phyloP scores from a whole-genome alignment of 2,329 filamentous ascomycete species.

The Penicillium sp. region DNA sequence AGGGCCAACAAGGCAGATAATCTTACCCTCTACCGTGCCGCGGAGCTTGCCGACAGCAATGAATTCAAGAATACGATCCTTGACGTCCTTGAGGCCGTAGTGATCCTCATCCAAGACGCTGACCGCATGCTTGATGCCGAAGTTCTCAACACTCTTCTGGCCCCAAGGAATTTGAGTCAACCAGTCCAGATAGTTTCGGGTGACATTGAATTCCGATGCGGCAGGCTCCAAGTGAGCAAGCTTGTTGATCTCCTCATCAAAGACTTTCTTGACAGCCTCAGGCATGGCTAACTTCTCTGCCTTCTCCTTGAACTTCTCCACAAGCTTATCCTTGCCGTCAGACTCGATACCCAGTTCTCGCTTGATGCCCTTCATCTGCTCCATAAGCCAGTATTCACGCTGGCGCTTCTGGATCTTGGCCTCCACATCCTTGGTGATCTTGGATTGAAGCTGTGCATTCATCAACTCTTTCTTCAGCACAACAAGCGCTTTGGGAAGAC shows the following conservation, averaged over 20 bases:
- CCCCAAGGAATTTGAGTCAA: constrained; percentile 98
- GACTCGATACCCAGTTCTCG: constrained; percentile 94
- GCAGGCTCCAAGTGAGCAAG: constrained; percentile 91
- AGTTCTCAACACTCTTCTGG: constrained; percentile 92
- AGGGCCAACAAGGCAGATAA: constrained; percentile 94
- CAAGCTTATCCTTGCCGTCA: constrained; percentile 96
- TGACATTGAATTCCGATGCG: constrained; percentile 98
- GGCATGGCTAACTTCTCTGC: constrained; percentile 93
- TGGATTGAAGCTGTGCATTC: constrained; percentile 95
- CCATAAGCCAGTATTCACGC: constrained; percentile 97
- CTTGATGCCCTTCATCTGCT: constrained; percentile 98
- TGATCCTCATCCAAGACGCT: constrained; percentile 93
- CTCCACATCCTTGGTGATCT: constrained; percentile 97
- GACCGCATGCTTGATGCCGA: constrained; percentile 88
- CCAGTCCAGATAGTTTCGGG: constrained; percentile 97
- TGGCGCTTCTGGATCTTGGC: constrained; percentile 96
- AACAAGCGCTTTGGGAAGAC: constrained; percentile 86
- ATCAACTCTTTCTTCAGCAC: constrained; percentile 98
- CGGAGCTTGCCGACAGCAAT: constrained; percentile 97
- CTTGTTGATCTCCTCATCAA: constrained; percentile 98
- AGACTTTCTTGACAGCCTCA: constrained; percentile 93
- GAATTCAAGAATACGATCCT: constrained; percentile 96
- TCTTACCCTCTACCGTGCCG: constrained; percentile 97
- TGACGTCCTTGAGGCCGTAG: constrained; percentile 95
- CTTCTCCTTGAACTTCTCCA: constrained; percentile 97